Evolutionary conservation across 257 asterid genomes (phyloP), one percentile per base, ranked within the genome.

Genomic region (Salvia miltiorrhiza): DNA sequence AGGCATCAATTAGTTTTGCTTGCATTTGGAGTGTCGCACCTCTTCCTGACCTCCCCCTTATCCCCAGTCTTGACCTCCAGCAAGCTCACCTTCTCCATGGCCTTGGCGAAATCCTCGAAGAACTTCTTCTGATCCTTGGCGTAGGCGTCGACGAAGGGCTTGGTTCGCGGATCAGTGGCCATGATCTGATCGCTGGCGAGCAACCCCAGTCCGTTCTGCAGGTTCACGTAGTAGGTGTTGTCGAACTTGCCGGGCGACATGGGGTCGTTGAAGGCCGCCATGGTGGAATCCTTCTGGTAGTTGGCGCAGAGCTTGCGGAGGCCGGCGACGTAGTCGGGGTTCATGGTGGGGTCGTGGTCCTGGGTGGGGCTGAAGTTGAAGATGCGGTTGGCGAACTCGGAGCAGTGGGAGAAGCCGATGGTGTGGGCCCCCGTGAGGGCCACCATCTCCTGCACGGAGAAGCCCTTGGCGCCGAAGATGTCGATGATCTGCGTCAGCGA

Each of bases 171-270:
- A 24, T 92, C 96, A 1, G 30, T 30, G 5, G 80, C 78, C 85
- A 92, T 9, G 1, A 70, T 73, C 73, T 86, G 88, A 64, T 93
- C 97, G 6, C 96, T 86, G 0, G 85, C 76, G 56, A 90, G 73
- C 62, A 93, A 30, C 0, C 92, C 93, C 14, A 90, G 55, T 0
- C 96, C 97, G 4, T 69, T 79, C 65, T 83, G 75, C 71, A 90
- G 67, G 37, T 88, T 90, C 30, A 19, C 0, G 40, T 47, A 93
- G 12, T 85, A 90, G 66, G 81, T 70, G 57, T 93, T 93, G 63
- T 93, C 98, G 70, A 93, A 93, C 33, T 85, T 93, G 1, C 98
- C 95, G 0, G 98, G 95, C 5, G 88, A 78, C 80, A 90, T 88
- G 7, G 92, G 93, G 61, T 93, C 96, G 28, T 86, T 88, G 20